phyloP scores from a whole-genome alignment of 2,329 filamentous ascomycete species.

The Ceratocystis alfenasii region DNA sequence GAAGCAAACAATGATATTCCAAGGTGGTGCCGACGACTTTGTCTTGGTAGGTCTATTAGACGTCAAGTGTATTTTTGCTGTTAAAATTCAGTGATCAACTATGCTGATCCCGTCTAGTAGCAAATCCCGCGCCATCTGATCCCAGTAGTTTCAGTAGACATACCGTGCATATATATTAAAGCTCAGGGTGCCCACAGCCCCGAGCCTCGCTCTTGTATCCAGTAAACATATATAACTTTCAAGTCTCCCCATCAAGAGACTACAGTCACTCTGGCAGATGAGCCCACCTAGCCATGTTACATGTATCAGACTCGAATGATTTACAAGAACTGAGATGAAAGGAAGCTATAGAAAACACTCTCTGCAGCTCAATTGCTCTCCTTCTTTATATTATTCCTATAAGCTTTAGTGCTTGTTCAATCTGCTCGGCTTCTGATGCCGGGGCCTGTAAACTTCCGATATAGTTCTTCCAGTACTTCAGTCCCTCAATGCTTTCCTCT shows the following conservation, averaged over 20 bases:
- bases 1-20: no score
- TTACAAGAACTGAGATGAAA: neutral
- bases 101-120: neutral
- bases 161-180: no score
- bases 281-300: no score
- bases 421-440: constrained; percentile 33
- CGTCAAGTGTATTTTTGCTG: neutral
- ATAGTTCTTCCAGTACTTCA: constrained; percentile 86
- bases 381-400: constrained; percentile 31
- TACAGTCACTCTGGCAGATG: no score
- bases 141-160: neutral
- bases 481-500: constrained; percentile 81
- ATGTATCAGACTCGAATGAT: no score
- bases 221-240: no score
- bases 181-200: no score
- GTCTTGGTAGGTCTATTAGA: neutral
- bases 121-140: neutral
- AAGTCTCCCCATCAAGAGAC: no score
- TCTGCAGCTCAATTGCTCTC: neutral
- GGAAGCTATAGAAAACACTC: neutral
- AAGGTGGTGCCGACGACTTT: neutral
- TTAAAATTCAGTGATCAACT: neutral
- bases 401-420: constrained; percentile 36
- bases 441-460: constrained; percentile 35
- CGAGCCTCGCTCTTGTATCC: no score